These are phyloP conservation scores for Coprinopsis strossmayeri DNA, from an alignment of 768 basidiomycete genomes.

Conservation along the genomic window DNA sequence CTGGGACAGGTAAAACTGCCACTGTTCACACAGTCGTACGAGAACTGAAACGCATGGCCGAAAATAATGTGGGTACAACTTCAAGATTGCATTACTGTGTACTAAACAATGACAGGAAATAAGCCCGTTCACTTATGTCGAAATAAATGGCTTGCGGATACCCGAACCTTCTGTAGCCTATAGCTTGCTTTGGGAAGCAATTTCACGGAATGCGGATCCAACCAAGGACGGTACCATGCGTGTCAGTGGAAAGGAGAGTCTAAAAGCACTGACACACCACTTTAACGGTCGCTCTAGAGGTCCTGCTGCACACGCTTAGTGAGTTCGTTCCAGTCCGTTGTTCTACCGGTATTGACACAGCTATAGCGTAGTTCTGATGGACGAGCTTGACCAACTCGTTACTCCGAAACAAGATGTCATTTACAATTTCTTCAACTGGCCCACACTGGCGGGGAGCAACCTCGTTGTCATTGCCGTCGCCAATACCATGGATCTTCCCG, in stretches of 20 bases:
- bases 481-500: conserved; percentile 97
- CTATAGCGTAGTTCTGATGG: conserved; percentile 89
- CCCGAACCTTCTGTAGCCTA: conserved; percentile 94
- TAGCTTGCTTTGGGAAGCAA: conserved; percentile 83
- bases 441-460: conserved; percentile 80
- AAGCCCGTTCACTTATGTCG: conserved; percentile 92
- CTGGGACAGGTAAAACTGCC: conserved; percentile 98
- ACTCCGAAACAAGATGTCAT: conserved; percentile 97
- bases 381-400: conserved; percentile 95
- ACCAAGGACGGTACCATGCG: conserved; percentile 55
- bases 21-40: conserved; percentile 92
- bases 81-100: background rate
- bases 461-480: conserved; percentile 95
- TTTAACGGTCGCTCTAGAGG: conserved; percentile 64
- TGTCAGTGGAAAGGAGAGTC: conserved; percentile 72
- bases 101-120: conserved; percentile 55
- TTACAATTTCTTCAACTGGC: conserved; percentile 99
- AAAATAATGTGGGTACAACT: conserved; percentile 52
- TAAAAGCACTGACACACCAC: conserved; percentile 70
- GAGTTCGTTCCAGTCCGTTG: conserved; percentile 19
- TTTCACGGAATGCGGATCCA: conserved; percentile 69
- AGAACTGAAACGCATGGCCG: conserved; percentile 85
- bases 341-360: conserved; percentile 4
- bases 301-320: conserved; percentile 88
- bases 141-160: conserved; percentile 93